Base-by-base conservation (phyloP, 495 filamentous ascomycete genomes). In the Diplogelasinospora grovesii region DNA sequence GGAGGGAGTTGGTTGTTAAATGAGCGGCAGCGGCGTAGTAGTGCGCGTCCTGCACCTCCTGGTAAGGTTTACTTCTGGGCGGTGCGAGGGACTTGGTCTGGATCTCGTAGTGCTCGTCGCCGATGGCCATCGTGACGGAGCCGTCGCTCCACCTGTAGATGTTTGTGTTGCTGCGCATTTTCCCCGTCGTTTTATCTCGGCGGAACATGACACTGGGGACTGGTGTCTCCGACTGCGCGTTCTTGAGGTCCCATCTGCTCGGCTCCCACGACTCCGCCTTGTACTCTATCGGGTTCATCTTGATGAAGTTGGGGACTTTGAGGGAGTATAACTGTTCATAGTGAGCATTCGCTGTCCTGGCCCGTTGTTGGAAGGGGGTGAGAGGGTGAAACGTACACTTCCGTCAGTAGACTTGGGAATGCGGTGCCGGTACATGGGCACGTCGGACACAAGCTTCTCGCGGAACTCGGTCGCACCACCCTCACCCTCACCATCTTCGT, bases 91-190 rank as follows among this genome's bases (percentile, higher is more conserved):
- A 59, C 63, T 89, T 90, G 47, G 75, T 76, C 41, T 79, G 68
- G 26, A 94, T 77, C 48, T 84, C 79, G 65, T 86, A 94, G 50
- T 94, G 87, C 46, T 84, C 80, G 35, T 71, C 70, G 7, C 89
- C 84, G 30, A 78, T 56, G 0, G 75, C 78, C 8, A 96, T 68
- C 11, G 89, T 94, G 20, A 88, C 60, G 5, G 84, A 88, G 25
- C 86, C 86, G 52, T 94, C 86, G 43, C 83, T 84, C 87, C 87
- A 94, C 44, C 74, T 77, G 41, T 87, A 76, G 20, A 90, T 66
- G 31, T 82, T 77, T 5, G 86, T 74, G 57, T 92, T 92, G 24
- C 84, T 89, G 52, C 84, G 76, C 8, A 87, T 64, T 24, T 74
- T 58, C 37, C 61, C 61, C 0, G 65, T 70, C 18, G 57, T 53